A percentile compares a stretch with the other conserved stretches of the same genome.
phyloP scores from a whole-genome alignment of 257 asterid species.

The Misopates orontium region DNA sequence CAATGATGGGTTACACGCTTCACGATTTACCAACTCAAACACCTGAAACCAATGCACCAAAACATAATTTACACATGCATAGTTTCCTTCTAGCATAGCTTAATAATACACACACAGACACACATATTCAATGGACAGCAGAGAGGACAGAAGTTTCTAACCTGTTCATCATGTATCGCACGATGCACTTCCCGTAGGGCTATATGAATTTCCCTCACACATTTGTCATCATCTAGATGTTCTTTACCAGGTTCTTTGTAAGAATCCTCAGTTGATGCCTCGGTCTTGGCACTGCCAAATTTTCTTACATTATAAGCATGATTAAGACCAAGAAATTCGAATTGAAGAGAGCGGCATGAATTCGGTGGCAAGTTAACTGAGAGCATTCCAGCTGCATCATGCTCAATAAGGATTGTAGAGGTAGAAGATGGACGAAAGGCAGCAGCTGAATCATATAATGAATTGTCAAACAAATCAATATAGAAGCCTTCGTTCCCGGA shows the following conservation, averaged over 20 bases:
- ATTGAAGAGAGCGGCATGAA: conserved; percentile 75
- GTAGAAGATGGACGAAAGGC: conserved; percentile 78
- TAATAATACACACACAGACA: too few relatives aligned
- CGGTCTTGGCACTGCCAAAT: conserved; percentile 28
- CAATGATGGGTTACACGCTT: conserved; percentile 73
- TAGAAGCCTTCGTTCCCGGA: conserved; percentile 96
- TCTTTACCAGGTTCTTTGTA: conserved; percentile 46
- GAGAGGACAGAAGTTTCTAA: conserved; percentile 12
- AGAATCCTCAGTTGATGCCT: conserved; percentile 33
- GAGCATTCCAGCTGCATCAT: conserved; percentile 95
- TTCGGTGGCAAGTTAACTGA: conserved; percentile 77
- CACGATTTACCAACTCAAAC: conserved; percentile 89
- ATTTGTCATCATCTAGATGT: conserved; percentile 57
- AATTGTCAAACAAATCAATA: conserved; percentile 84
- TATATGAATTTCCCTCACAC: conserved; percentile 65
- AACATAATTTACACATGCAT: conserved; percentile 15
- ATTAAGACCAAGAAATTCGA: conserved; percentile 69
- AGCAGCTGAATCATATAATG: conserved; percentile 68
- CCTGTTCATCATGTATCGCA: conserved; percentile 94
- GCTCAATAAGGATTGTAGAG: conserved; percentile 82
- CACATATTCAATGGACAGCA: too few relatives aligned
- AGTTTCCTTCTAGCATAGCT: neutral
- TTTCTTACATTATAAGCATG: conserved; percentile 42
- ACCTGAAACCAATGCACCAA: conserved; percentile 49
- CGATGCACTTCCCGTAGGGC: conserved; percentile 75